Base-by-base conservation (phyloP, 306 rosid genomes). In the Begonia loranthoides region DNA sequence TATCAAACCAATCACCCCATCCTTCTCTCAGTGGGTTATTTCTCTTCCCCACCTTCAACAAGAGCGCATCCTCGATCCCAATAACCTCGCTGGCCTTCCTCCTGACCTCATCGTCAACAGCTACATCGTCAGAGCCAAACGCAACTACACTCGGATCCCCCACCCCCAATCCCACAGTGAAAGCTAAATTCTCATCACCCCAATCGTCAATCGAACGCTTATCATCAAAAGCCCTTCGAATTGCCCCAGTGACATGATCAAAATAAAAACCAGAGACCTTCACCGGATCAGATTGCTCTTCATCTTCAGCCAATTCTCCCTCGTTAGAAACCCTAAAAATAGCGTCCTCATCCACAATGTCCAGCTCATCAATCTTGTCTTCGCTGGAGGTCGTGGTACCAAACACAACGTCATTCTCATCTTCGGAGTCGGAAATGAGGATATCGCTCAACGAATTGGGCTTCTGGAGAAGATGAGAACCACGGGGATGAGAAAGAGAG, bases 1-100 rank as follows among this genome's bases (percentile, higher is more conserved):
- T 90, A 3, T 85, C 95, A 34, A 90, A 90, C 97, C 95, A 85
- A 6, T 82, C 81, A 15, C 97, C 94, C 97, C 97, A 90, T 1
- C 76, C 85, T 9, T 86, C 67, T 41, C 99, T 76, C 8, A 90
- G 41, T 3, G 86, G 87, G 50, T 94, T 73, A 19, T 46, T 54
- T 33, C 55, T 89, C 67, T 66, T 51, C 4, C 87, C 84, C 57
- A 61, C 16, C 49, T 69, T 80, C 51, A 90, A 38, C 65, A 90
- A 48, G 43, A 90, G 71, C 9, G 76, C 80, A 10, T 90, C 88
- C 63, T 90, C 99, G 15, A 89, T 54, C 0, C 72, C 63, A 9
- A 10, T 58, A 10, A 80, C 75, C 40, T 49, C 45, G 0, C 69
- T 53, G 0, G 66, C 68, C 61, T 68, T 76, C 50, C 62, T 58